These are phyloP conservation scores for Toxicodendron radicans DNA, from an alignment of 345 rosid genomes.

Conservation along the genomic window DNA sequence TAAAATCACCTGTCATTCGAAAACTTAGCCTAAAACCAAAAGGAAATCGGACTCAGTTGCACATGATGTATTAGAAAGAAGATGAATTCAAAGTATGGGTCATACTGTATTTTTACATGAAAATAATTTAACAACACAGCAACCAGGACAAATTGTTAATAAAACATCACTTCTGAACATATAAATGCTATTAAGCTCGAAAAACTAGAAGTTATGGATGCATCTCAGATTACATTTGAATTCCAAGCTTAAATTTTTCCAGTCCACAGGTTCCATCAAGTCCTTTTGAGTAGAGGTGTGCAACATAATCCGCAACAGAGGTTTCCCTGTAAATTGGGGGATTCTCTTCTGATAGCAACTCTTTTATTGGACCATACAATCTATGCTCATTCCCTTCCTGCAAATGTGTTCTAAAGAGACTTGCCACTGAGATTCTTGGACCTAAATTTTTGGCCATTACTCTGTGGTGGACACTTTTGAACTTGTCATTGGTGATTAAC, in stretches of 20 bases:
- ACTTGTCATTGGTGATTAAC: constrained; percentile 25
- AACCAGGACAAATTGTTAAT: too few species aligned
- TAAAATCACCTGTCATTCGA: too few species aligned
- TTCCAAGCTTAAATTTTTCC: constrained; percentile 35
- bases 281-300: constrained; percentile 29
- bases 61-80: too few species aligned
- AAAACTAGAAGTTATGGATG: too few species aligned
- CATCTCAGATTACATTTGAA: too few species aligned
- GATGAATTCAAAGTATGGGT: too few species aligned
- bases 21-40: too few species aligned
- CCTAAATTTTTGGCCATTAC: constrained; percentile 20
- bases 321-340: constrained; percentile 38
- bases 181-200: too few species aligned
- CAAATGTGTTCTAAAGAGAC: constrained; percentile 15
- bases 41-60: too few species aligned
- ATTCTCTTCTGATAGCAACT: constrained; percentile 33
- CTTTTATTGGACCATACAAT: constrained; percentile 39
- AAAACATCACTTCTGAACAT: too few species aligned
- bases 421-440: constrained; percentile 27
- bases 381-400: constrained; percentile 1
- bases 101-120: too few species aligned
- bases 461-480: constrained; percentile 27
- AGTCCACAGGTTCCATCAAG: constrained; percentile 36
- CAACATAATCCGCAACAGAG: constrained; percentile 27
- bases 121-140: too few species aligned